These are phyloP conservation scores for Mimosa bimucronata DNA, from an alignment of 306 rosid species.

Conservation along the genomic window DNA sequence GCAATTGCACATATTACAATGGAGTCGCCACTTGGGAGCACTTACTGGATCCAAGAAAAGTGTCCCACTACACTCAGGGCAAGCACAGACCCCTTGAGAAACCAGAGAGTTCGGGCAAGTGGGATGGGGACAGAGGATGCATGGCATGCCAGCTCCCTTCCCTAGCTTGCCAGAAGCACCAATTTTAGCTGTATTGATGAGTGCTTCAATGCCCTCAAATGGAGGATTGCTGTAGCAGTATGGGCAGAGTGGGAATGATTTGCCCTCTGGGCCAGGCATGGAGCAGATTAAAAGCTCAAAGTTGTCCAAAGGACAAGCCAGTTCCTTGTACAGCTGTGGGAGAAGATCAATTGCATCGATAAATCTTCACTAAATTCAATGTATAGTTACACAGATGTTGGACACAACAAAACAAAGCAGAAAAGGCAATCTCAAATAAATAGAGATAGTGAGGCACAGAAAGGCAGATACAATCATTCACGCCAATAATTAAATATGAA, in stretches of 20 bases:
- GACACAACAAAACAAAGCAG: constrained; percentile 23
- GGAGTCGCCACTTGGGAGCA: constrained; percentile 88
- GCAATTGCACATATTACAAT: constrained; percentile 89
- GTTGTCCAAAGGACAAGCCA: constrained; percentile 90
- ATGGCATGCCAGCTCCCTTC: constrained; percentile 96
- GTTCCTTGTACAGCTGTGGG: constrained; percentile 88
- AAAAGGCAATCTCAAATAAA: constrained; percentile 23
- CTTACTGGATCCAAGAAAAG: constrained; percentile 88
- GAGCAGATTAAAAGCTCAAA: constrained; percentile 89
- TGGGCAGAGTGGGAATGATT: constrained; percentile 91
- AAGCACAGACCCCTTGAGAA: constrained; percentile 88
- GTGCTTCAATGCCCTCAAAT: constrained; percentile 83
- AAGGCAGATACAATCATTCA: constrained; percentile 27
- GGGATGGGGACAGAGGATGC: constrained; percentile 92
- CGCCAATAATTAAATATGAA: constrained; percentile 4
- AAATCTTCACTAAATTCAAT: constrained; percentile 20
- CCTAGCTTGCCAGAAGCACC: constrained; percentile 65
- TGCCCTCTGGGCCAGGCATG: constrained; percentile 87
- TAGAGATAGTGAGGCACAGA: constrained; percentile 28
- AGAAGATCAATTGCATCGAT: constrained; percentile 21
- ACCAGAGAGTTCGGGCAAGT: constrained; percentile 84
- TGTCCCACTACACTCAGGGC: constrained; percentile 95
- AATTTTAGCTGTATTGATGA: constrained; percentile 59
- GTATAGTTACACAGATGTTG: constrained; percentile 13
- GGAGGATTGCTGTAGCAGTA: constrained; percentile 97